Evolutionary conservation across 768 basidiomycete species (phyloP).

Genomic region (Lentinula aciculospora): DNA sequence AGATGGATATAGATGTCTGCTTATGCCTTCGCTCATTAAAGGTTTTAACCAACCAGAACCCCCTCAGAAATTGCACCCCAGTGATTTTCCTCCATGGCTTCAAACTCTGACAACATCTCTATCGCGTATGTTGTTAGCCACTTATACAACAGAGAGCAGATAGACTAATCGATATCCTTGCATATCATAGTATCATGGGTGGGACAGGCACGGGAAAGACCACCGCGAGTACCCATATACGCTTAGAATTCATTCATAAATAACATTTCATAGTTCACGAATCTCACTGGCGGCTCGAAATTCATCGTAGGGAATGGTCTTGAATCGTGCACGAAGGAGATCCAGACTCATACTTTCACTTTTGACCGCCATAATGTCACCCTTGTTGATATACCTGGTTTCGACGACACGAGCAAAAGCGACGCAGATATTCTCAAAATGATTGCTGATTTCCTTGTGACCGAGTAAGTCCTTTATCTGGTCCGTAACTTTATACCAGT

Average conservation of each 20-base stretch:
- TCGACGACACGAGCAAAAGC: slow-evolving; percentile 30
- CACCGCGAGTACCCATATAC: slow-evolving; percentile 5
- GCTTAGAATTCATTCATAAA: background rate
- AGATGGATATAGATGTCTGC: too few relatives aligned
- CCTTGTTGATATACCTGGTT: slow-evolving; percentile 39
- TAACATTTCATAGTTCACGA: slow-evolving; percentile 31
- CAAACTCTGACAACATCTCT: background rate
- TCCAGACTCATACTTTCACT: slow-evolving; percentile 22
- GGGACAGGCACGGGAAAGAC: slow-evolving; percentile 16
- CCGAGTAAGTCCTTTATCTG: too few relatives aligned
- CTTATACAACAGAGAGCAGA: background rate
- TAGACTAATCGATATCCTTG: background rate
- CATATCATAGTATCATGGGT: slow-evolving; percentile 10
- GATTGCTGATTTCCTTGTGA: slow-evolving; percentile 20
- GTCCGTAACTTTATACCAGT: too few relatives aligned
- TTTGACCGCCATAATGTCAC: slow-evolving; percentile 23
- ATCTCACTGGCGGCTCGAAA: slow-evolving; percentile 29
- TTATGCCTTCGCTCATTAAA: too few relatives aligned
- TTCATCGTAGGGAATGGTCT: slow-evolving; percentile 30
- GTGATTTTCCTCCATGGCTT: background rate
- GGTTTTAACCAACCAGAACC: too few relatives aligned
- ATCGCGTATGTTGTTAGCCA: background rate
- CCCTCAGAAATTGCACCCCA: too few relatives aligned
- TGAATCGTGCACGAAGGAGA: slow-evolving; percentile 32
- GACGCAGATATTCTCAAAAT: slow-evolving; percentile 31